These are phyloP conservation scores for Pseudogymnoascus sp. DNA, from an alignment of 2,329 filamentous ascomycete species.

Conservation along the genomic window DNA sequence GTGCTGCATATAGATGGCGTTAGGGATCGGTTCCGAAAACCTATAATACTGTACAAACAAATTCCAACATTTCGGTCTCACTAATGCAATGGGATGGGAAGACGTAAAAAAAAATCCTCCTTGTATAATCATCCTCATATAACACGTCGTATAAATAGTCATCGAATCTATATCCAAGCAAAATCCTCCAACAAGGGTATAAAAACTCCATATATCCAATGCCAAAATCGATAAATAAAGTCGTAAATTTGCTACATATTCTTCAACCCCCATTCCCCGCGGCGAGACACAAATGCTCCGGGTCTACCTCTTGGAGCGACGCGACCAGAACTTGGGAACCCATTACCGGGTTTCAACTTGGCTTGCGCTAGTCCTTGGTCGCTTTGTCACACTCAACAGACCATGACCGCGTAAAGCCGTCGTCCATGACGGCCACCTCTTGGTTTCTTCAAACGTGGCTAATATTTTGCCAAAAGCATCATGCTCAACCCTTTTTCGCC, in stretches of 20 bases:
- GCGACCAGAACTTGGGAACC: background rate
- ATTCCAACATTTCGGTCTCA: background rate
- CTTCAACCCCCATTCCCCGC: background rate
- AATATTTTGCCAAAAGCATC: background rate
- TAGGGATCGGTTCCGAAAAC: background rate
- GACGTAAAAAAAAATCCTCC: background rate
- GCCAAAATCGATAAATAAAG: background rate
- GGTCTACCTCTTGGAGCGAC: background rate
- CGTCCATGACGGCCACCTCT: background rate
- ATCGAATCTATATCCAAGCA: background rate
- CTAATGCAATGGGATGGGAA: background rate
- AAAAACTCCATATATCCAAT: conserved; percentile 8
- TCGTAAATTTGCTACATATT: conserved; percentile 2
- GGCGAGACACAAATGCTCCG: background rate
- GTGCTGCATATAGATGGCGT: conserved; percentile 6
- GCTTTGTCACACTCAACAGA: background rate
- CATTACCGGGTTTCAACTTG: background rate
- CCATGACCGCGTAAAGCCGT: background rate
- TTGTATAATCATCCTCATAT: conserved; percentile 1
- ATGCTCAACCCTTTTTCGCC: background rate
- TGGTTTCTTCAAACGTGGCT: background rate
- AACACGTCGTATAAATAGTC: conserved; percentile 5
- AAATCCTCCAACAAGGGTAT: conserved; percentile 7
- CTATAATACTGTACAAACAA: conserved; percentile 6
- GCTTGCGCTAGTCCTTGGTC: background rate